A percentile compares a stretch with the other conserved stretches of the same genome.
phyloP scores from a whole-genome alignment of 768 basidiomycete genomes.

The Naganishia vaughanmartiniae region DNA sequence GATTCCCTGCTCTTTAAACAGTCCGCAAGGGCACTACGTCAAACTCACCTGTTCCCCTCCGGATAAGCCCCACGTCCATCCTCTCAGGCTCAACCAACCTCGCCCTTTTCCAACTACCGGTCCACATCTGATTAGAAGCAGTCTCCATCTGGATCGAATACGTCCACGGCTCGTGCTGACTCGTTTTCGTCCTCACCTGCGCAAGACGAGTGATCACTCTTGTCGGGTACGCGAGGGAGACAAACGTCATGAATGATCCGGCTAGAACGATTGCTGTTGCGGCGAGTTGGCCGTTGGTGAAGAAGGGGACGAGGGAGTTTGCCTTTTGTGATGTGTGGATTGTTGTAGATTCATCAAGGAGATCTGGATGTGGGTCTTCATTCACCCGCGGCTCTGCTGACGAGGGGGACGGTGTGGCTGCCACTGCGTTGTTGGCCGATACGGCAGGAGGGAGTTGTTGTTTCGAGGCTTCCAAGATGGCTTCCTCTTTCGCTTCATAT shows the following conservation, averaged over 20 bases:
- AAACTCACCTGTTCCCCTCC: conserved; percentile 21
- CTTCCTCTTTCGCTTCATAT: conserved; percentile 2
- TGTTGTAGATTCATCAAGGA: not conserved
- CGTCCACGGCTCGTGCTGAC: not conserved
- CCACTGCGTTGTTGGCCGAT: not conserved
- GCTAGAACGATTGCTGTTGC: conserved; percentile 18
- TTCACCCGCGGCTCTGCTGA: not conserved
- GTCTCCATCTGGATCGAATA: conserved; percentile 28
- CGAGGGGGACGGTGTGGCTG: not conserved
- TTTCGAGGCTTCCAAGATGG: not conserved
- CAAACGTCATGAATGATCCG: conserved; percentile 13
- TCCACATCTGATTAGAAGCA: conserved; percentile 30
- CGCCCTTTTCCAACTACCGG: conserved; percentile 18
- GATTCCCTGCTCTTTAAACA: not conserved
- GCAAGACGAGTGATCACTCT: conserved; percentile 23
- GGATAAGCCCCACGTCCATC: conserved; percentile 15
- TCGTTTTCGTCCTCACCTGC: conserved; percentile 11
- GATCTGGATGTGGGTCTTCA: conserved; percentile 16
- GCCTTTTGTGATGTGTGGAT: not conserved
- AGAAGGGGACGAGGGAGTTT: conserved; percentile 10
- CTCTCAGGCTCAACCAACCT: conserved; percentile 15
- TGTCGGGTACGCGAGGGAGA: conserved; percentile 25
- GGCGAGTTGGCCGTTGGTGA: conserved; percentile 22
- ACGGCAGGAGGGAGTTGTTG: not conserved
- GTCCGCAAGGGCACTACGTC: not conserved